A percentile compares a stretch with the other conserved stretches of the same genome.
These are phyloP conservation scores for Hirsutella rhossiliensis DNA, from an alignment of 2,329 filamentous ascomycete species.

Conservation along the genomic window DNA sequence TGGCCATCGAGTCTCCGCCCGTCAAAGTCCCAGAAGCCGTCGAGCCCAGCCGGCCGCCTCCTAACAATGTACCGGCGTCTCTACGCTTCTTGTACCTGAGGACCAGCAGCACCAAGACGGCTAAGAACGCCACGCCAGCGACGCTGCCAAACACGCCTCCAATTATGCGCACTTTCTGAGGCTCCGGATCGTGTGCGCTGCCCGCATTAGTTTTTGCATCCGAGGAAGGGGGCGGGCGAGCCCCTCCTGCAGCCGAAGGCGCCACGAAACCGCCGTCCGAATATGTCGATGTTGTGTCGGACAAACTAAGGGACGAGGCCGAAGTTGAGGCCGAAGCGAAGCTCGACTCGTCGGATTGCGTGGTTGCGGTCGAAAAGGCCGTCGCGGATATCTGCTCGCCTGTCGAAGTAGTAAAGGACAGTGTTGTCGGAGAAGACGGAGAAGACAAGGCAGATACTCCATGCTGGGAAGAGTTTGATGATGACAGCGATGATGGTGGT, in stretches of 20 bases:
- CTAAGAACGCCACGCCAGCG: constrained; percentile 44
- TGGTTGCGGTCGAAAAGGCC: background rate
- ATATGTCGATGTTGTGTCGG: background rate
- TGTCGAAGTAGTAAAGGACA: background rate
- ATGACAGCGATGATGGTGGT: background rate
- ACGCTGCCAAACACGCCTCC: constrained; percentile 46
- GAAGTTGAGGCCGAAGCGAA: background rate
- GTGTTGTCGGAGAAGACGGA: background rate
- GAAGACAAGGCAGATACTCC: background rate
- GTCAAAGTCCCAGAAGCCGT: constrained; percentile 5
- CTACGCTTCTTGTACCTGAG: constrained; percentile 43
- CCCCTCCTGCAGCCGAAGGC: background rate
- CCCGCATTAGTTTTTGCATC: constrained; percentile 7
- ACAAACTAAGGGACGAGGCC: background rate
- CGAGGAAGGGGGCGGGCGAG: constrained; percentile 8
- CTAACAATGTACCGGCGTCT: constrained; percentile 29
- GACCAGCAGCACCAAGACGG: constrained; percentile 39
- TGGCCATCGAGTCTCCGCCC: constrained; percentile 15
- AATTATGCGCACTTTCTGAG: constrained; percentile 30
- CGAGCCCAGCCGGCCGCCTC: constrained; percentile 21
- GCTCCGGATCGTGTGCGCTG: constrained; percentile 12
- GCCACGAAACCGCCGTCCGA: background rate
- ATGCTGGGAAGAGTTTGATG: background rate
- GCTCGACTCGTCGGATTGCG: background rate
- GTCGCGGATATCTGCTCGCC: background rate